Conservation (phyloP, 1,284 basidiomycete species). For the Ceratobasidium sp. region DNA sequence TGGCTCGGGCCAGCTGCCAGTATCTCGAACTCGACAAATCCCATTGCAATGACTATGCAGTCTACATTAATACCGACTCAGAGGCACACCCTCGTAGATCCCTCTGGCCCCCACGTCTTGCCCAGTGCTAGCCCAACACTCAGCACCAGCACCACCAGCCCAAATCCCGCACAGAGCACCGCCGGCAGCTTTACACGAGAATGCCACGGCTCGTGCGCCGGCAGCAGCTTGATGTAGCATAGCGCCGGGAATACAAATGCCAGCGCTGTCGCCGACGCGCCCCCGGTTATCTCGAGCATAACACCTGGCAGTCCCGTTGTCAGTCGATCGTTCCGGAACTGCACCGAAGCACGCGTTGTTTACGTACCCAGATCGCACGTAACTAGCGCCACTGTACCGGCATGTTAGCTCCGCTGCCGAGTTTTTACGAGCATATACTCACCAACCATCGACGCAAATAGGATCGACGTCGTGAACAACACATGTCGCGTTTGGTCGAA, state of each 20-base stretch:
- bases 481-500: slow-evolving; percentile 88
- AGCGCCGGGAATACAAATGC: slow-evolving; percentile 94
- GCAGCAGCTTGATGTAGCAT: slow-evolving; percentile 82
- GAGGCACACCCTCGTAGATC: slow-evolving; percentile 53
- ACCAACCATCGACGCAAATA: slow-evolving; percentile 87
- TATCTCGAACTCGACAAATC: slow-evolving; percentile 16
- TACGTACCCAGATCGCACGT: slow-evolving; percentile 89
- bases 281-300: slow-evolving; percentile 97
- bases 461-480: slow-evolving; percentile 88
- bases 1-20: not conserved
- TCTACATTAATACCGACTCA: no score
- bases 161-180: slow-evolving; percentile 77
- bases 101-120: slow-evolving; percentile 79
- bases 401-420: slow-evolving; percentile 4
- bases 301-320: slow-evolving; percentile 57
- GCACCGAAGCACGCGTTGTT: slow-evolving; percentile 3
- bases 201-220: slow-evolving; percentile 69
- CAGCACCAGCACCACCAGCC: slow-evolving; percentile 79
- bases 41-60: not conserved
- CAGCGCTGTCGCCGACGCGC: slow-evolving; percentile 86
- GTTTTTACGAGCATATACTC: slow-evolving; percentile 52
- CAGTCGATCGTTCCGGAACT: not conserved
- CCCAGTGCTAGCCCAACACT: slow-evolving; percentile 78
- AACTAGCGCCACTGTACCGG: slow-evolving; percentile 77
- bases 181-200: slow-evolving; percentile 79